Conservation (phyloP, 2,329 filamentous ascomycete genomes). For the Ophioceras dolichostomum region DNA sequence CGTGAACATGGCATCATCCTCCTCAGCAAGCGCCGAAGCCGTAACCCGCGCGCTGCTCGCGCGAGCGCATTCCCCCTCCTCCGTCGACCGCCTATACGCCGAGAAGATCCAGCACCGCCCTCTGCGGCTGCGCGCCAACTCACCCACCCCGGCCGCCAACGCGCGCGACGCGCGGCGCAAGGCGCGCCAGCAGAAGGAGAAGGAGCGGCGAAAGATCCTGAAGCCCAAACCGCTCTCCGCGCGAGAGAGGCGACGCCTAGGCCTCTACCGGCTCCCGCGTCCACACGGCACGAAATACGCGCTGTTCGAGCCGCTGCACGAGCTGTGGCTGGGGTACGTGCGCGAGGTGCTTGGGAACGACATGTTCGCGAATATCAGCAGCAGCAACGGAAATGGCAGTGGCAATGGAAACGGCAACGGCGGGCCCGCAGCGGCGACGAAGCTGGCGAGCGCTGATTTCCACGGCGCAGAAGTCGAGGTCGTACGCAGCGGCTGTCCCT, state of each 20-base stretch:
- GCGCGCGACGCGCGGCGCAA: constrained; percentile 44
- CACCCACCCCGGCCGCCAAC: constrained; percentile 46
- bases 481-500: constrained; percentile 66
- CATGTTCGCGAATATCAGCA: constrained; percentile 34
- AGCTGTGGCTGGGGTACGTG: constrained; percentile 76
- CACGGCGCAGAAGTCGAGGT: constrained; percentile 80
- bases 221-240: constrained; percentile 64
- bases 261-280: constrained; percentile 63
- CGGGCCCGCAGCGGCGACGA: constrained; percentile 51
- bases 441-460: constrained; percentile 77
- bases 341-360: constrained; percentile 60
- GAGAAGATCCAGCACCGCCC: constrained; percentile 77
- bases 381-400: too few species aligned
- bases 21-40: constrained; percentile 17
- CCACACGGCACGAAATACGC: constrained; percentile 47
- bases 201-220: constrained; percentile 29
- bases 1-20: constrained; percentile 5
- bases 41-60: constrained; percentile 55
- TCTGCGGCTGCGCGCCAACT: constrained; percentile 65
- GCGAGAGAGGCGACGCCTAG: constrained; percentile 59
- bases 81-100: constrained; percentile 57
- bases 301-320: constrained; percentile 65
- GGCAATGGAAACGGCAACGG: too few species aligned
- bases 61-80: constrained; percentile 67
- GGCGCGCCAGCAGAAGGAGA: constrained; percentile 32